These are phyloP conservation scores for Fusarium chaquense DNA, from an alignment of 2,329 filamentous ascomycete genomes.

Conservation along the genomic window DNA sequence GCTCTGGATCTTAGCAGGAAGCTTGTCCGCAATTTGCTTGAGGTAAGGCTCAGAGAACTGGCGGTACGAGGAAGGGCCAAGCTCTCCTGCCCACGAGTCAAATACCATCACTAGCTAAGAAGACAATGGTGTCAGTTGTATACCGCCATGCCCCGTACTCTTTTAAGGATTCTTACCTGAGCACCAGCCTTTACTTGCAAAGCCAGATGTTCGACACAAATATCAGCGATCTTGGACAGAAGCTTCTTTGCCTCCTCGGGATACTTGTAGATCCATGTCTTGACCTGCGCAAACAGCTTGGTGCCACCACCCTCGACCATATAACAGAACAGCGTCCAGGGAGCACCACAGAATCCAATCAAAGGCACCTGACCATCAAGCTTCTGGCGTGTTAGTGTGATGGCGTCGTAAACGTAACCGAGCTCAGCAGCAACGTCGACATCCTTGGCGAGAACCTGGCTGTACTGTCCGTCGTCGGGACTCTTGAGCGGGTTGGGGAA, in stretches of 20 bases:
- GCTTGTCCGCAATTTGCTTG: constrained; percentile 81
- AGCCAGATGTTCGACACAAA: constrained; percentile 95
- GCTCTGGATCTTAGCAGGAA: constrained; percentile 80
- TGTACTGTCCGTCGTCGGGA: constrained; percentile 87
- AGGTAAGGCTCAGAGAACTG: constrained; percentile 90
- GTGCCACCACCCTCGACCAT: constrained; percentile 98
- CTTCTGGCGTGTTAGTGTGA: constrained; percentile 90
- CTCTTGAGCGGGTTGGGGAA: constrained; percentile 87
- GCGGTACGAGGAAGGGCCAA: constrained; percentile 86
- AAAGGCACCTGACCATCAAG: constrained; percentile 88
- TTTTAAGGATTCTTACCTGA: constrained; percentile 67
- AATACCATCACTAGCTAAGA: constrained; percentile 89
- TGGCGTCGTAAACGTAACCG: constrained; percentile 95
- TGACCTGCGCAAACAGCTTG: constrained; percentile 92
- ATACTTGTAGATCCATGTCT: constrained; percentile 97
- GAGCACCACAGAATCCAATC: constrained; percentile 96
- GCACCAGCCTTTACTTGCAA: constrained; percentile 93
- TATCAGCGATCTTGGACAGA: constrained; percentile 89
- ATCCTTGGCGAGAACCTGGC: constrained; percentile 76
- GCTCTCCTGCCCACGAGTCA: constrained; percentile 96
- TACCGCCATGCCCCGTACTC: not conserved
- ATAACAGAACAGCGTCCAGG: constrained; percentile 97
- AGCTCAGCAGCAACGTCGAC: constrained; percentile 89
- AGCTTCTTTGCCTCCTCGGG: constrained; percentile 82
- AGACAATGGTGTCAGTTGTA: constrained; percentile 6